phyloP scores from a whole-genome alignment of 2,329 filamentous ascomycete genomes.

The Huntiella omanensis region DNA sequence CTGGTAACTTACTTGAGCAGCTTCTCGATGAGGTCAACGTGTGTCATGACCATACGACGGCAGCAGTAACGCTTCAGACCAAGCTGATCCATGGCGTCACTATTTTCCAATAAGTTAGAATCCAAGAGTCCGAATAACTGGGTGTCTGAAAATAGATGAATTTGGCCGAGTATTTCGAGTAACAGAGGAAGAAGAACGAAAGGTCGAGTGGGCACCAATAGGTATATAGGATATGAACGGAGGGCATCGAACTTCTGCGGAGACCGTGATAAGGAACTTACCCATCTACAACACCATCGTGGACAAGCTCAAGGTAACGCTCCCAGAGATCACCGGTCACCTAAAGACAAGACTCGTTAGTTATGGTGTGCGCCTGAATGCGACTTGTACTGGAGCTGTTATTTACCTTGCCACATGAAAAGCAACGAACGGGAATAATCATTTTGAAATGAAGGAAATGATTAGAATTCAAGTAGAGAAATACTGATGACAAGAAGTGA shows the following conservation, averaged over 20 bases:
- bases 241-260: not conserved
- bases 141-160: no score
- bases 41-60: conserved; percentile 98
- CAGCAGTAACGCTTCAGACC: conserved; percentile 95
- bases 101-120: conserved; percentile 20
- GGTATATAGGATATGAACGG: no score
- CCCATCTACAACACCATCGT: conserved; percentile 58
- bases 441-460: conserved; percentile 33
- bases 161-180: no score
- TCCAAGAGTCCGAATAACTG: no score
- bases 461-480: not conserved
- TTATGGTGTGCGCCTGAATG: no score
- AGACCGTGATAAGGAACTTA: conserved; percentile 22
- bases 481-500: not conserved
- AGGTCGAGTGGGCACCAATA: no score
- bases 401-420: conserved; percentile 92
- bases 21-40: conserved; percentile 97
- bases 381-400: conserved; percentile 3
- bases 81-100: conserved; percentile 89
- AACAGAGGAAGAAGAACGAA: no score
- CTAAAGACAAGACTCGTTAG: conserved; percentile 26
- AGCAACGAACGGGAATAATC: conserved; percentile 98
- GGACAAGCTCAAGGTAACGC: conserved; percentile 74
- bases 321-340: conserved; percentile 97
- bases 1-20: conserved; percentile 53